phyloP scores from a whole-genome alignment of 2,329 filamentous ascomycete species.

The Graphilbum sp. region DNA sequence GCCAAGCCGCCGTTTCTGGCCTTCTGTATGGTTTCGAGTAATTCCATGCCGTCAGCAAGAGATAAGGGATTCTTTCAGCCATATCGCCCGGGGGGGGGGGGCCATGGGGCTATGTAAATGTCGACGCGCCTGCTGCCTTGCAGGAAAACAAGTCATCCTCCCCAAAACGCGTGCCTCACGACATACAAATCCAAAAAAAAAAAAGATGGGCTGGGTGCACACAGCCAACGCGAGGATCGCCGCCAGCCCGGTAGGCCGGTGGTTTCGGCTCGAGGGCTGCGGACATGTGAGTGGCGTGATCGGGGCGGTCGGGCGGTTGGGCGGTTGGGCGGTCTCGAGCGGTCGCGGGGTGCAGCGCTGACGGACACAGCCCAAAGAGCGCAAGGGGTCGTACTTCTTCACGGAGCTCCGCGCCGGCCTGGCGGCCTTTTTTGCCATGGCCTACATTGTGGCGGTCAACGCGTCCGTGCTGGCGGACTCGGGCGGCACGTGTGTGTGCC shows the following conservation, averaged over 20 bases:
- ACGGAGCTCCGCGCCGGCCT: constrained; percentile 64
- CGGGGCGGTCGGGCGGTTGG: too few species aligned
- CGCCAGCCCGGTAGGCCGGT: constrained; percentile 46
- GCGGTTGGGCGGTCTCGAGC: too few species aligned
- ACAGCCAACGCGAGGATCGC: constrained; percentile 41
- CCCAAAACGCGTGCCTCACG: too few species aligned
- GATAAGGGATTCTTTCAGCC: too few species aligned
- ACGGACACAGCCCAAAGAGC: constrained; percentile 29
- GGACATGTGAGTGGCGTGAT: constrained; percentile 34
- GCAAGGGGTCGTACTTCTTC: constrained; percentile 59
- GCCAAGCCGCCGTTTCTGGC: not conserved
- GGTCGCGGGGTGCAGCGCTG: too few species aligned
- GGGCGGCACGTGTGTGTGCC: constrained; percentile 60
- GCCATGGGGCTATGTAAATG: too few species aligned
- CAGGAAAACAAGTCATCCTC: too few species aligned
- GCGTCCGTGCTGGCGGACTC: constrained; percentile 56
- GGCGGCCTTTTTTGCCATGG: constrained; percentile 68
- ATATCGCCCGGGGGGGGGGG: too few species aligned
- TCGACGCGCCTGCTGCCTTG: too few species aligned
- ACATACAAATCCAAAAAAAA: too few species aligned
- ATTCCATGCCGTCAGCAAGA: too few species aligned
- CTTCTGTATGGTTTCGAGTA: too few species aligned
- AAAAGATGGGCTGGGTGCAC: constrained; percentile 30
- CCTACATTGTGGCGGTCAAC: constrained; percentile 68
- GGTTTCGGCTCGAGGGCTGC: constrained; percentile 67